Conservation (phyloP, 1,284 basidiomycete genomes). For the Xerocomus minutiporus region DNA sequence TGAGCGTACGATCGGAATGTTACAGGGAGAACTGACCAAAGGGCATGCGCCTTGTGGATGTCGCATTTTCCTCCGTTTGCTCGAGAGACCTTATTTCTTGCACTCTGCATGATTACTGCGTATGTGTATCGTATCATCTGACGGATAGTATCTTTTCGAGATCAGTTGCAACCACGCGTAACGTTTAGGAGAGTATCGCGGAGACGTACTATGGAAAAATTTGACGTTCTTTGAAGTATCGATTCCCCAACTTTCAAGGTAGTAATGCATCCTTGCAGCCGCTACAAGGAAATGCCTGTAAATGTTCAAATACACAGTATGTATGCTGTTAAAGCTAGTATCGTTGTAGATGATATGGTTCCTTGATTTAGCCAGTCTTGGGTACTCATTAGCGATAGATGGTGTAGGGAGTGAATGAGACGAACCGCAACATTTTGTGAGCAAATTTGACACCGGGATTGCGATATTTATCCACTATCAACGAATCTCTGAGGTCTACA, state of each 20-base stretch:
- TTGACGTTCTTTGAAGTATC: conserved; percentile 39
- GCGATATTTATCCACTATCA: conserved; percentile 62
- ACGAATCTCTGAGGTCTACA: conserved; percentile 53
- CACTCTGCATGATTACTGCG: conserved; percentile 47
- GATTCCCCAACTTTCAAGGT: conserved; percentile 62
- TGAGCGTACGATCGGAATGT: conserved; percentile 3
- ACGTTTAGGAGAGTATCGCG: conserved; percentile 1
- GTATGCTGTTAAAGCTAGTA: conserved; percentile 59
- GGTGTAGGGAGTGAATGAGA: background rate
- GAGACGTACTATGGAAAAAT: conserved; percentile 52
- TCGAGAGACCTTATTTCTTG: conserved; percentile 41
- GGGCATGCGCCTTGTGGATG: conserved; percentile 49
- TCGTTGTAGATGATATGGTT: conserved; percentile 78
- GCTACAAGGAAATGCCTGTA: conserved; percentile 84
- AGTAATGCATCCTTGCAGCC: conserved; percentile 86
- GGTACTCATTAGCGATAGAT: conserved; percentile 5
- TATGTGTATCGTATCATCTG: conserved; percentile 57
- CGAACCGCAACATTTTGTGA: conserved; percentile 68
- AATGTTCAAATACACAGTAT: conserved; percentile 72
- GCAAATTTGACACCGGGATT: conserved; percentile 54
- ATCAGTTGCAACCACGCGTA: background rate
- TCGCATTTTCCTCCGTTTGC: conserved; percentile 36
- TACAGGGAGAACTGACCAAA: conserved; percentile 50
- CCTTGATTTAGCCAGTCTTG: conserved; percentile 62
- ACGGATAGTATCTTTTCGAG: conserved; percentile 48